Conservation (phyloP, 108 stramenopile genomes). For the Pseudonitzschia multistriata region DNA sequence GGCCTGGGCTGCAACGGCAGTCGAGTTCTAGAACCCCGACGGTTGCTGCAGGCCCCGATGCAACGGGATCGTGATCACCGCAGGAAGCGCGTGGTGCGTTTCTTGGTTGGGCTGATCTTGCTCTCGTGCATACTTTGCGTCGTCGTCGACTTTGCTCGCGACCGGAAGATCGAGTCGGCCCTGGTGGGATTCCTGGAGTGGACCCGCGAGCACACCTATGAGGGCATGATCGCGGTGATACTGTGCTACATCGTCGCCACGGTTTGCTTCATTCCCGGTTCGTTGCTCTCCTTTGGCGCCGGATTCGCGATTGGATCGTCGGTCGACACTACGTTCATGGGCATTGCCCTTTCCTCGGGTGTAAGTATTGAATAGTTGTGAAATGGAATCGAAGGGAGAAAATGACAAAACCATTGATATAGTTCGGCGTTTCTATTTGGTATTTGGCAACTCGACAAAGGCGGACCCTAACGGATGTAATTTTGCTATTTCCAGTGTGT, state of each 20-base stretch:
- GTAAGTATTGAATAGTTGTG: constrained; percentile 25
- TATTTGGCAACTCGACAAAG: too few relatives aligned
- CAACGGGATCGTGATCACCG: too few relatives aligned
- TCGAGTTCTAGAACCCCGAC: too few relatives aligned
- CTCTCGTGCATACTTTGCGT: constrained; percentile 27
- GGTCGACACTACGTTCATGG: constrained; percentile 35
- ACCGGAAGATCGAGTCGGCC: constrained; percentile 24
- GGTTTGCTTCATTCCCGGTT: constrained; percentile 60
- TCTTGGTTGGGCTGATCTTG: not conserved
- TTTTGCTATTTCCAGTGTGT: constrained; percentile 6
- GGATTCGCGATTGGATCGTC: constrained; percentile 62
- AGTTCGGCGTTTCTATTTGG: too few relatives aligned
- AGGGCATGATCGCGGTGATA: constrained; percentile 59
- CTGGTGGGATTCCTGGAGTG: constrained; percentile 47
- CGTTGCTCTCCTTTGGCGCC: constrained; percentile 59
- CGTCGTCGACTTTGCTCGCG: constrained; percentile 43
- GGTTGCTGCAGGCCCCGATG: too few relatives aligned
- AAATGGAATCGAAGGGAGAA: not conserved
- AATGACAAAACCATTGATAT: too few relatives aligned
- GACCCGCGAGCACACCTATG: constrained; percentile 40
- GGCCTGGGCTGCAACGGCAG: too few relatives aligned
- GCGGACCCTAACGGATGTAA: not conserved
- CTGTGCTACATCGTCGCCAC: constrained; percentile 55
- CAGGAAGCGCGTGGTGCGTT: not conserved
- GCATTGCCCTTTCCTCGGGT: constrained; percentile 40